Evolutionary conservation across 2,329 filamentous ascomycete genomes (phyloP).

Genomic region (Ramichloridium luteum): DNA sequence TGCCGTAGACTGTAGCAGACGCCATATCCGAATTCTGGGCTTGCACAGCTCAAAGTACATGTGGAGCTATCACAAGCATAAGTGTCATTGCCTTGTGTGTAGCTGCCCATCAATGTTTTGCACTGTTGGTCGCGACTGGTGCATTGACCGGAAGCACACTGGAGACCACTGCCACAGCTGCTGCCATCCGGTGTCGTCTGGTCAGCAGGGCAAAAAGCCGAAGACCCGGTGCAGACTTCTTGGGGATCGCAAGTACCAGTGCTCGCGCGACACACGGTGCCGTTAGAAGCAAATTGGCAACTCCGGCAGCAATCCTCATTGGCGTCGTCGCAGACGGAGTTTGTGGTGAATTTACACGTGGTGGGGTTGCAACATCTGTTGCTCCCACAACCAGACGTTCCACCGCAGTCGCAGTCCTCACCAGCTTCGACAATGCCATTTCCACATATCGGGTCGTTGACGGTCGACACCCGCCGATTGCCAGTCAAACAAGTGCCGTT

Average conservation of each 20-base stretch:
- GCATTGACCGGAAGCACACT: conserved; percentile 86
- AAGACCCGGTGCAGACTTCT: conserved; percentile 66
- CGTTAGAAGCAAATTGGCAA: conserved; percentile 56
- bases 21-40: conserved; percentile 52
- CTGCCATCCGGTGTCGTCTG: conserved; percentile 55
- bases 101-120: conserved; percentile 65
- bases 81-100: conserved; percentile 63
- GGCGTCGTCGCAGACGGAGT: conserved; percentile 67
- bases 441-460: conserved; percentile 75
- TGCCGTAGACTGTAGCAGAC: conserved; percentile 69
- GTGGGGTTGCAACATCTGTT: conserved; percentile 74
- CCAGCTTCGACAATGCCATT: conserved; percentile 93
- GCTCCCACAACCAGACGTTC: conserved; percentile 53
- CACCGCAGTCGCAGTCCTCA: conserved; percentile 94
- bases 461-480: conserved; percentile 71
- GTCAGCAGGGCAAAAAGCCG: conserved; percentile 64
- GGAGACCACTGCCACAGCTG: conserved; percentile 57
- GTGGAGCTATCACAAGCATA: conserved; percentile 61
- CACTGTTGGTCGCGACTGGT: conserved; percentile 87
- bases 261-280: conserved; percentile 66
- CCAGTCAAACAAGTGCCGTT: conserved; percentile 67
- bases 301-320: conserved; percentile 74
- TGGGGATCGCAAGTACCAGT: conserved; percentile 73
- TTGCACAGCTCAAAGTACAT: conserved; percentile 66
- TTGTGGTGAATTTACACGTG: conserved; percentile 72